A percentile compares a stretch with the other conserved stretches of the same genome.
Conservation (phyloP, 176 grass and related monocot species). For the Hordeum marinum region DNA sequence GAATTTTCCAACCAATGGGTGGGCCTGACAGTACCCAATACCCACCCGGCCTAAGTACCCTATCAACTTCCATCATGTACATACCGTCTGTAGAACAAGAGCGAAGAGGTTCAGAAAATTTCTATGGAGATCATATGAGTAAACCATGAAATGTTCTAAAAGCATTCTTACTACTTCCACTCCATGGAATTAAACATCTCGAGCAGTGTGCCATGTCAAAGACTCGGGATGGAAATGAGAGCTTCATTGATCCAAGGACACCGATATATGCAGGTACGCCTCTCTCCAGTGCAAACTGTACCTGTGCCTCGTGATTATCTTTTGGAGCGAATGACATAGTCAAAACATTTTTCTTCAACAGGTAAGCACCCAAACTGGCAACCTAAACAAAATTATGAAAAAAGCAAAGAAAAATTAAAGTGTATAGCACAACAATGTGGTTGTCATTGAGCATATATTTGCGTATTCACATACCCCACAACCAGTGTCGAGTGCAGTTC, state of each 20-base stretch:
- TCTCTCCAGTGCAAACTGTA: slow-evolving; percentile 91
- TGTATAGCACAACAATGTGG: not conserved
- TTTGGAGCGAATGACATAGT: slow-evolving; percentile 87
- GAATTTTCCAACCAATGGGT: slow-evolving; percentile 75
- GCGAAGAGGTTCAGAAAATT: slow-evolving; percentile 7
- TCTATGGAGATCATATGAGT: not conserved
- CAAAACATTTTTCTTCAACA: slow-evolving; percentile 72
- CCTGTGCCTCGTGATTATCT: slow-evolving; percentile 76
- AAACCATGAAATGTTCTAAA: not conserved
- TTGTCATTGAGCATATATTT: not conserved
- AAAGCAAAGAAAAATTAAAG: not conserved
- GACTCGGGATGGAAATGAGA: slow-evolving; percentile 58
- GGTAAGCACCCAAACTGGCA: slow-evolving; percentile 83
- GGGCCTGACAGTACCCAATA: slow-evolving; percentile 92
- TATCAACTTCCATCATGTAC: slow-evolving; percentile 95
- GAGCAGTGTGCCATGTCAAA: slow-evolving; percentile 98
- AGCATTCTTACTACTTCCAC: slow-evolving; percentile 50
- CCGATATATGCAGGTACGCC: slow-evolving; percentile 88
- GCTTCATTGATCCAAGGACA: slow-evolving; percentile 67
- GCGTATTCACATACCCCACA: slow-evolving; percentile 60
- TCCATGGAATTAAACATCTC: slow-evolving; percentile 79
- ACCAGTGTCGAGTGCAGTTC: slow-evolving; percentile 86
- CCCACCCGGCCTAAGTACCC: slow-evolving; percentile 79
- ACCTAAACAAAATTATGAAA: slow-evolving; percentile 50
- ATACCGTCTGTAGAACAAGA: slow-evolving; percentile 63